Evolutionary conservation across 106 monocot genomes (phyloP), one percentile per base, ranked within the genome.

Genomic region (Dendrobium nobile): DNA sequence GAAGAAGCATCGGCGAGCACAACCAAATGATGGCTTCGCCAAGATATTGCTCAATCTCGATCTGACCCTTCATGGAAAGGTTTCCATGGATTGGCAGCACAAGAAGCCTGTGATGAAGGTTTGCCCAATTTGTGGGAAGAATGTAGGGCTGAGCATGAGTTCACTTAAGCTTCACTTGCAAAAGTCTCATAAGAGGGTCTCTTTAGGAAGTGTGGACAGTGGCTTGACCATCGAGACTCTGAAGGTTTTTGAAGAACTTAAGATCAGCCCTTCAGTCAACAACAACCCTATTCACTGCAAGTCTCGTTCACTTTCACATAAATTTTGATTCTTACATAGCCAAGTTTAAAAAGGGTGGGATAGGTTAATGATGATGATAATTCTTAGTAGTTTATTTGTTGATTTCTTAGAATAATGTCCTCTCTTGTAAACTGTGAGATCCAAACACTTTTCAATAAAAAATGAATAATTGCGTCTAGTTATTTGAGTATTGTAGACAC

Each of bases 81-180:
- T 77, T 56, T 98, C 98, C 0, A 98, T 98, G 98, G 87, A 91
- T 24, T 98, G 98, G 98, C 94, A 98, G 74, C 91, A 87, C 9
- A 91, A 75, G 80, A 83, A 84, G 16, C 98, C 95, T 0, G 89
- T 43, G 42, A 98, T 98, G 92, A 92, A 91, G 78, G 89, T 93
- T 3, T 98, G 98, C 80, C 92, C 91, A 1, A 86, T 98, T 26
- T 98, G 98, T 47, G 90, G 91, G 9, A 93, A 93, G 84, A 89
- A 89, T 56, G 95, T 86, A 0, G 98, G 98, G 2, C 77, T 98
- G 15, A 98, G 98, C 89, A 95, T 87, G 16, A 93, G 98, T 78
- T 98, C 95, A 15, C 81, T 94, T 9, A 98, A 98, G 79, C 88
- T 98, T 22, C 98, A 98, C 68, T 56, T 98, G 19, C 98, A 98